Evolutionary conservation across 192 early-diverging fungal species (phyloP).

Genomic region (Dissophora ornata): DNA sequence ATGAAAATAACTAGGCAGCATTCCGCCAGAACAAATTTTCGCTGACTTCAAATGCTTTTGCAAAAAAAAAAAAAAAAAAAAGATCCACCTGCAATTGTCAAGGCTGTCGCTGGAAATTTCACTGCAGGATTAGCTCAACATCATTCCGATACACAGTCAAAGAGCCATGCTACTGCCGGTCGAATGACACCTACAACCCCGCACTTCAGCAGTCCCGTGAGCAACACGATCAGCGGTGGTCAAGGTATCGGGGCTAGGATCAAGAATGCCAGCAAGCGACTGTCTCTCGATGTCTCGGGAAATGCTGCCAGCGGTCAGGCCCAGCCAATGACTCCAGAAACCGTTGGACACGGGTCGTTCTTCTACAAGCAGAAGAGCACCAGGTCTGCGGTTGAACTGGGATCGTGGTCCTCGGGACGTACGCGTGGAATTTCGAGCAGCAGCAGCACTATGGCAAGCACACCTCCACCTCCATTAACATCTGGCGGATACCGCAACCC

Average conservation of each 20-base stretch:
- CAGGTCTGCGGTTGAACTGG: constrained; percentile 37
- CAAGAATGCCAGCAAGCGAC: constrained; percentile 43
- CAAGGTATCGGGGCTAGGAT: constrained; percentile 28
- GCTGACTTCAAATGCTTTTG: too few species aligned
- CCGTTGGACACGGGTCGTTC: constrained; percentile 5
- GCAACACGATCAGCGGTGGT: constrained; percentile 9
- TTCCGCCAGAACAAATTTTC: too few species aligned
- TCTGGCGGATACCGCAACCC: constrained; percentile 6
- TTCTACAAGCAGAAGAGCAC: constrained; percentile 47
- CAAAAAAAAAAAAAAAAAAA: too few species aligned
- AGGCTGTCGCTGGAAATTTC: constrained; percentile 28
- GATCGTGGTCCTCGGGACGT: constrained; percentile 23
- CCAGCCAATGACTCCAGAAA: not conserved
- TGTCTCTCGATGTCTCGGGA: constrained; percentile 37
- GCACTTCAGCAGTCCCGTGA: constrained; percentile 2
- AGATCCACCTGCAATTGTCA: constrained; percentile 40
- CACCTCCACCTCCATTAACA: constrained; percentile 8
- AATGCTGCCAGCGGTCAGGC: not conserved
- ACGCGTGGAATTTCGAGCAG: constrained; percentile 16
- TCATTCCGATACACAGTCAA: not conserved
- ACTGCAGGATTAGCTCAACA: not conserved
- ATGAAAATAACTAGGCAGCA: too few species aligned
- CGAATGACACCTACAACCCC: constrained; percentile 17
- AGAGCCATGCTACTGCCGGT: not conserved
- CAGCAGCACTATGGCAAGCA: not conserved